These are phyloP conservation scores for Chaetomium tenue DNA, from an alignment of 495 filamentous ascomycete genomes.

Conservation along the genomic window DNA sequence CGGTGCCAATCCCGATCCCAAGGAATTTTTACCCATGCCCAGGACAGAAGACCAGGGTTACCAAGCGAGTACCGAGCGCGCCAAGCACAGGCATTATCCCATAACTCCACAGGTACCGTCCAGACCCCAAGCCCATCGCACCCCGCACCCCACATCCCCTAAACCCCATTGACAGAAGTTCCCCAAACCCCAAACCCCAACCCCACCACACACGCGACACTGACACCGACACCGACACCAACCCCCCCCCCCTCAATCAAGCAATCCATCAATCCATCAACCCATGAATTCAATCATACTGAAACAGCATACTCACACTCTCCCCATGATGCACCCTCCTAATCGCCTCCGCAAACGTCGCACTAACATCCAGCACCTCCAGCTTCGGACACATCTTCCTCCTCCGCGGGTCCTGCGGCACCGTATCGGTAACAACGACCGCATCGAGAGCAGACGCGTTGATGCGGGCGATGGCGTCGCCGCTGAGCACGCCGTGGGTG, in stretches of 20 bases:
- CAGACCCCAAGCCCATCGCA: no score
- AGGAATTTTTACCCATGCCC: not conserved
- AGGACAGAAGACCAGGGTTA: not conserved
- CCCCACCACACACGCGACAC: not conserved
- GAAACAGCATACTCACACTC: conserved; percentile 92
- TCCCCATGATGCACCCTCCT: conserved; percentile 95
- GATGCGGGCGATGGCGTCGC: conserved; percentile 91
- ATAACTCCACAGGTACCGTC: no score
- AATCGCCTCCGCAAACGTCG: conserved; percentile 94
- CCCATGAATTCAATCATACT: conserved; percentile 62
- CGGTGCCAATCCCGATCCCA: not conserved
- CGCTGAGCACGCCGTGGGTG: conserved; percentile 91
- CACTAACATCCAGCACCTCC: conserved; percentile 88
- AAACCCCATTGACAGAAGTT: not conserved
- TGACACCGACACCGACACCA: no score
- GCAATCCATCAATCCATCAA: not conserved
- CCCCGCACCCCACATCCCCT: not conserved
- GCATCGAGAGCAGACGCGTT: conserved; percentile 86
- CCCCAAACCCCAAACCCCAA: no score
- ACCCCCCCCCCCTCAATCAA: not conserved
- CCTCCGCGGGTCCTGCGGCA: conserved; percentile 61
- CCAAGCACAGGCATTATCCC: no score
- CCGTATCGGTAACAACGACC: conserved; percentile 90
- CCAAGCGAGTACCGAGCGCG: no score
- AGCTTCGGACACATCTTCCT: conserved; percentile 65